Evolutionary conservation across 305 asterid genomes (phyloP), one percentile per base, ranked within the genome.

Genomic region (Vinca major): DNA sequence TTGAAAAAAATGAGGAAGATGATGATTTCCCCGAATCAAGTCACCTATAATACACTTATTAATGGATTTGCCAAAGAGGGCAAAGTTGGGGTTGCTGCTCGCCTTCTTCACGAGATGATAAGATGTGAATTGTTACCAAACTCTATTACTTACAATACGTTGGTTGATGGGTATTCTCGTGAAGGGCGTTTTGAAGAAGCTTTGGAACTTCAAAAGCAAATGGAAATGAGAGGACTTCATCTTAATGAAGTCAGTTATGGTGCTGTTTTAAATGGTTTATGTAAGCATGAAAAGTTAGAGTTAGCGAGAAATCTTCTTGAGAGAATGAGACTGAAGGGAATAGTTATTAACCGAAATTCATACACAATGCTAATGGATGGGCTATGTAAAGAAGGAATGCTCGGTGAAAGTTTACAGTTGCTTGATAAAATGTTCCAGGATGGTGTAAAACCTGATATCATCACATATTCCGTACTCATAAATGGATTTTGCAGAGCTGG

Each of bases 11-110:
- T 92, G 96, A 71, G 83, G 71, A 86, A 75, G 84, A 85, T 83
- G 76, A 80, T 62, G 89, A 44, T 84, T 53, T 61, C 71, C 49
- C 98, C 98, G 9, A 86, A 89, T 86, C 86, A 75, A 72, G 85
- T 86, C 63, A 92, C 97, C 3, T 92, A 88, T 79, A 89, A 89
- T 81, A 92, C 91, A 70, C 89, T 92, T 37, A 81, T 92, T 26
- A 75, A 68, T 55, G 97, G 98, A 48, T 92, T 92, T 71, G 85
- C 84, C 54, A 84, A 83, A 75, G 98, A 89, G 80, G 98, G 91
- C 41, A 89, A 89, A 68, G 36, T 85, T 74, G 80, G 71, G 21
- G 79, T 82, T 72, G 97, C 98, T 12, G 68, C 71, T 39, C 85
- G 83, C 77, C 63, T 92, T 75, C 86, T 73, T 62, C 78, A 80